Evolutionary conservation across 169 alveolate genomes (phyloP).

Genomic region (Haemoproteus tartakovskyi): DNA sequence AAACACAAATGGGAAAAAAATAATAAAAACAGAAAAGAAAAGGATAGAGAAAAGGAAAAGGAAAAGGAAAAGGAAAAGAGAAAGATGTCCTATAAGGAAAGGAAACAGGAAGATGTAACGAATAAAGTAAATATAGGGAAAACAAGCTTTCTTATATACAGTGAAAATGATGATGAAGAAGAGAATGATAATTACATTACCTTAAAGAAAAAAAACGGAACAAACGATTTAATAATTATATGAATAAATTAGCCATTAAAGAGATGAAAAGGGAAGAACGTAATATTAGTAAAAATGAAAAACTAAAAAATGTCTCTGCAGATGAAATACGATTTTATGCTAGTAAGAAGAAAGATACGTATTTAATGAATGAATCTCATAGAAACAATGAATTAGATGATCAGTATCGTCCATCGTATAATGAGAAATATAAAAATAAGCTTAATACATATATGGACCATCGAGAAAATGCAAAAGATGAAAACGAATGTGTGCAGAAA

Average conservation of each 20-base stretch:
- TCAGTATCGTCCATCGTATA: no score
- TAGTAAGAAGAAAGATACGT: no score
- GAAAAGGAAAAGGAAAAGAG: constrained; percentile 2
- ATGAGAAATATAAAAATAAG: no score
- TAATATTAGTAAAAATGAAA: background rate
- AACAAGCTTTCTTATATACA: constrained; percentile 58
- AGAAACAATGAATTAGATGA: no score
- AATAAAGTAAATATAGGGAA: constrained; percentile 35
- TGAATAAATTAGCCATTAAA: background rate
- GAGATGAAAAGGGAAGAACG: background rate
- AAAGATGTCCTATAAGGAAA: constrained; percentile 14
- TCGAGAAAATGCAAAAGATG: no score
- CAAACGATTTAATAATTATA: no score
- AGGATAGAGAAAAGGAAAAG: background rate
- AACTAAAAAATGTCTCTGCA: no score
- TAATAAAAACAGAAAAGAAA: background rate
- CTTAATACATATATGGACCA: no score
- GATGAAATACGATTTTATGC: no score
- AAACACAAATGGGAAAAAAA: background rate
- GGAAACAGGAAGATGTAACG: constrained; percentile 26
- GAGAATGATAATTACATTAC: constrained; percentile 40
- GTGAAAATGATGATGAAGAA: constrained; percentile 44
- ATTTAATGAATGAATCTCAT: no score
- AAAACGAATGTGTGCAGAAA: no score
- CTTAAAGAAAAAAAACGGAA: constrained; percentile 15